Evolutionary conservation across 1,139 yeast species (phyloP), one percentile per base, ranked within the genome.

Genomic region (Yamadazyma jaroonii): DNA sequence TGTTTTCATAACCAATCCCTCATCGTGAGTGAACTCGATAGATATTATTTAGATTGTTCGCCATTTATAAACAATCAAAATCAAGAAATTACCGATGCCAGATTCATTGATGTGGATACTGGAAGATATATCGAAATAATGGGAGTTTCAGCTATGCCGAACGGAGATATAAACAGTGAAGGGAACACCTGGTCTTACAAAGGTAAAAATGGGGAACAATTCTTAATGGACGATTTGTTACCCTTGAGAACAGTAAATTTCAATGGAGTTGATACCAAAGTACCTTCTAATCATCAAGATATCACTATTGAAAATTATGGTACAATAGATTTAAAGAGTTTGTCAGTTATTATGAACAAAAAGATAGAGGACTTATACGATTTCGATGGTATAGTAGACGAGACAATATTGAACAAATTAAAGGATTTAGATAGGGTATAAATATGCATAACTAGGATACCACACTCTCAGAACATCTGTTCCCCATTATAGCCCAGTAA

Each of bases 121-220:
- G 96, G 95, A 0, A 57, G 81, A 35, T 86, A 82, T 53, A 75
- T 87, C 40, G 95, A 87, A 57, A 74, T 79, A 26, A 77, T 83
- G 1, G 84, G 76, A 0, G 55, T 79, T 37, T 10, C 32, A 6
- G 32, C 32, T 12, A 17, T 30, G 25, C 32, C 32, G 3, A 30
- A 21, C 12, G 25, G 14, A 6, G 24, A 22, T n/a, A 13, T 17
- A 9, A 22, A 30, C 15, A 5, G 11, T 3, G 32, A 13, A 9
- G 15, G 9, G 4, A 20, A 28, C 21, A 13, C 23, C 3, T 30
- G 32, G 32, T 9, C 11, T 12, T 30, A 30, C 11, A 30, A 30
- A 22, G 32, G 20, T 13, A 17, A 21, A 3, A 17, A 13, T 22
- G 32, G 32, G 3, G 9, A 13, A 21, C 14, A 30, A 25, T 30